Percentiles rank a stretch among this genome's conserved stretches.
phyloP scores from a whole-genome alignment of 257 asterid genomes.

The Haberlea rhodopensis region DNA sequence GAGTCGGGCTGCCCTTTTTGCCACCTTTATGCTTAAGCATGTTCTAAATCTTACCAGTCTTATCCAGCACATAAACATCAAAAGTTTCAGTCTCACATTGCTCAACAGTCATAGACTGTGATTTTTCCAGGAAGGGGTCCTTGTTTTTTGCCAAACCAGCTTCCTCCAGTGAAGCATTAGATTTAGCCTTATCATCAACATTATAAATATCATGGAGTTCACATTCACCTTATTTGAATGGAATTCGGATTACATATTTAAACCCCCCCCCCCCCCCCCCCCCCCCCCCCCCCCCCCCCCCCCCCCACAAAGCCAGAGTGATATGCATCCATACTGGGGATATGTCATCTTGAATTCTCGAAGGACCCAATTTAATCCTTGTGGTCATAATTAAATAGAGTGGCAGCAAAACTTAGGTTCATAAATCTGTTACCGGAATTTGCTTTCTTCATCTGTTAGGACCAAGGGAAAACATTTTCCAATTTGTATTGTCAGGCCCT shows the following conservation, averaged over 20 bases:
- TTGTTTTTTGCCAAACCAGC: background rate
- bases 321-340: no score
- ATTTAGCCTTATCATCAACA: background rate
- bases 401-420: background rate
- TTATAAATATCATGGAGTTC: background rate
- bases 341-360: background rate
- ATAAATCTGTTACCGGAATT: background rate
- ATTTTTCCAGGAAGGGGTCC: background rate
- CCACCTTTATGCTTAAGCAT: background rate
- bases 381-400: background rate
- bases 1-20: no score
- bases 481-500: conserved; percentile 7
- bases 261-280: background rate
- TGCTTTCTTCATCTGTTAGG: conserved; percentile 9
- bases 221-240: background rate
- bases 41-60: background rate
- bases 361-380: background rate
- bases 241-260: background rate
- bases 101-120: background rate
- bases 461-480: conserved; percentile 16
- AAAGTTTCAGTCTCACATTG: background rate
- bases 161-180: background rate
- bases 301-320: background rate
- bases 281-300: background rate
- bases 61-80: background rate